A percentile compares a stretch with the other conserved stretches of the same genome.
Conservation (phyloP, 176 grass and related monocot species). For the Oryza rufipogon region DNA sequence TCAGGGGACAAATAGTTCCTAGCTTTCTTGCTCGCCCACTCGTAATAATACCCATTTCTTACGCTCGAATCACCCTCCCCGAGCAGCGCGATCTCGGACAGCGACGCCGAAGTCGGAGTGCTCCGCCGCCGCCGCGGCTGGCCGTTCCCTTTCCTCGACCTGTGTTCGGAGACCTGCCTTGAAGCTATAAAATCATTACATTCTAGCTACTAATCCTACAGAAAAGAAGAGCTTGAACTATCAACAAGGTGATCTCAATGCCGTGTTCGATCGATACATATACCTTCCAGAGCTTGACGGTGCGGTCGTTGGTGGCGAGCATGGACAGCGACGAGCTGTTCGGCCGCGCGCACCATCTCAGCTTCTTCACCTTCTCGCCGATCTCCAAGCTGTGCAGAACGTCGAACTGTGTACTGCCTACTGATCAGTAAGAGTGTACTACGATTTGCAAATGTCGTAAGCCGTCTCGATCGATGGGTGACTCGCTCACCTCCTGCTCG, state of each 20-base stretch:
- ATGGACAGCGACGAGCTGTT: slow-evolving; percentile 51
- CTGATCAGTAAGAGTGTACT: background rate
- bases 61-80: background rate
- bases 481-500: slow-evolving; percentile 42
- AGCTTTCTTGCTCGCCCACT: background rate
- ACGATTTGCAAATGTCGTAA: background rate
- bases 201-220: background rate
- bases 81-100: background rate
- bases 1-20: background rate
- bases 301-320: slow-evolving; percentile 62
- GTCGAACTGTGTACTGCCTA: slow-evolving; percentile 51
- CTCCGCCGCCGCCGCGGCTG: background rate
- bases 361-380: slow-evolving; percentile 57
- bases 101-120: background rate
- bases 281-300: slow-evolving; percentile 73
- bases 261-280: background rate
- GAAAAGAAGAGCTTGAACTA: background rate
- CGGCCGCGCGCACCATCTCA: slow-evolving; percentile 54
- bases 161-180: slow-evolving; percentile 39
- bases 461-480: background rate
- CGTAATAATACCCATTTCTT: background rate
- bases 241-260: background rate
- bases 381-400: slow-evolving; percentile 61
- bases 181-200: slow-evolving; percentile 19
- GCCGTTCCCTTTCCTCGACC: background rate